Conservation (phyloP, 441 rosid genomes). For the Syzygium syzygioides region DNA sequence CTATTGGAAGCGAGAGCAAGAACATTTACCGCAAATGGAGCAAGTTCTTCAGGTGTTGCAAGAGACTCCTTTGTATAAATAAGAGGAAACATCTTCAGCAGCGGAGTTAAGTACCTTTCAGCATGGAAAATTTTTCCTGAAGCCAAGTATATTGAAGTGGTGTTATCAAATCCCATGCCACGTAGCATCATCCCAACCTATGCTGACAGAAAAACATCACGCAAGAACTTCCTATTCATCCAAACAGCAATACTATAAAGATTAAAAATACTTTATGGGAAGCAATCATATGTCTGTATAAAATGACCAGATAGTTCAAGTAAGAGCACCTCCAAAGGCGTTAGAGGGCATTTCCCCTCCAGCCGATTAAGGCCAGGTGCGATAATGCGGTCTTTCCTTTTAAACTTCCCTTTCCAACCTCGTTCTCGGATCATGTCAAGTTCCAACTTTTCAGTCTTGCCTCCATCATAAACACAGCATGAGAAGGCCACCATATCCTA, state of each 20-base stretch:
- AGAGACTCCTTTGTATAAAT: conserved; percentile 83
- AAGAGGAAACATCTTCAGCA: conserved; percentile 78
- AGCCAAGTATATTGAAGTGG: conserved; percentile 78
- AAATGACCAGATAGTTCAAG: background rate
- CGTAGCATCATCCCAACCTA: conserved; percentile 95
- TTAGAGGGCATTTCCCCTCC: conserved; percentile 88
- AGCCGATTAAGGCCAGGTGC: conserved; percentile 72
- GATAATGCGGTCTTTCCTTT: conserved; percentile 55
- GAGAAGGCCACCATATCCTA: conserved; percentile 99
- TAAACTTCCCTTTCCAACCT: conserved; percentile 82
- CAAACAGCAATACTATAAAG: background rate
- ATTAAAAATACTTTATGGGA: background rate
- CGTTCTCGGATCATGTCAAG: conserved; percentile 65
- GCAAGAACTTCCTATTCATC: background rate
- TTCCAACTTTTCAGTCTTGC: conserved; percentile 57
- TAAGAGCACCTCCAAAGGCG: conserved; percentile 78
- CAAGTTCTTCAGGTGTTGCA: conserved; percentile 79
- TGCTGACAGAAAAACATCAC: conserved; percentile 44
- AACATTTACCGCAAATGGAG: conserved; percentile 59
- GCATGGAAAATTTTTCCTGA: conserved; percentile 74
- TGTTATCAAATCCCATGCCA: conserved; percentile 94
- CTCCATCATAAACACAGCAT: conserved; percentile 88
- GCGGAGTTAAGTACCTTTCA: conserved; percentile 61
- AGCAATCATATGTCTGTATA: background rate
- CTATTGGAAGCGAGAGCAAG: background rate